Evolutionary conservation across 306 rosid species (phyloP).

Genomic region (Ormosia semicastrata): DNA sequence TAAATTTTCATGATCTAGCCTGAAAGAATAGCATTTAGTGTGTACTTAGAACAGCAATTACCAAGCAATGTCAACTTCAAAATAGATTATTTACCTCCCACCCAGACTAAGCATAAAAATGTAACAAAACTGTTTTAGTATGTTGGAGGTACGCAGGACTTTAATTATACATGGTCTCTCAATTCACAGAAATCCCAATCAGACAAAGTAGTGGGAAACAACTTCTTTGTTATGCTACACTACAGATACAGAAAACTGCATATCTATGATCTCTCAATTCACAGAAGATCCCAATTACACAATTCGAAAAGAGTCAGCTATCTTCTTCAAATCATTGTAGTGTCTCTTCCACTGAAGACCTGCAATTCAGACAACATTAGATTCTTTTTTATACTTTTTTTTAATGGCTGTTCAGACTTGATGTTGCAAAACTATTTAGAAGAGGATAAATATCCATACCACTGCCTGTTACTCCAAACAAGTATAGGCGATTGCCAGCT

Average conservation of each 20-base stretch:
- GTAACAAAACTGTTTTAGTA: constrained; percentile 19
- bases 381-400: background rate
- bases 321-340: constrained; percentile 74
- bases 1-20: background rate
- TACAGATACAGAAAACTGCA: constrained; percentile 13
- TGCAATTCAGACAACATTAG: constrained; percentile 37
- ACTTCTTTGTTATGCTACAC: constrained; percentile 1
- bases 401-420: constrained; percentile 18
- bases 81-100: constrained; percentile 1
- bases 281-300: constrained; percentile 44
- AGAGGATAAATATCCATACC: constrained; percentile 47
- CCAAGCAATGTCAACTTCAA: constrained; percentile 4
- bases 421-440: background rate
- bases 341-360: constrained; percentile 99
- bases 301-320: constrained; percentile 69
- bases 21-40: background rate
- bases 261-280: constrained; percentile 7
- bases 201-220: constrained; percentile 16
- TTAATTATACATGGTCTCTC: background rate
- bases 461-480: constrained; percentile 76
- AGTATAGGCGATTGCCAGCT: constrained; percentile 93
- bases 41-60: background rate
- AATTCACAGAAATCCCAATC: constrained; percentile 20
- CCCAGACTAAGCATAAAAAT: background rate
- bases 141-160: background rate